Evolutionary conservation across 2,329 filamentous ascomycete genomes (phyloP).

Genomic region (Juglanconis oblonga): DNA sequence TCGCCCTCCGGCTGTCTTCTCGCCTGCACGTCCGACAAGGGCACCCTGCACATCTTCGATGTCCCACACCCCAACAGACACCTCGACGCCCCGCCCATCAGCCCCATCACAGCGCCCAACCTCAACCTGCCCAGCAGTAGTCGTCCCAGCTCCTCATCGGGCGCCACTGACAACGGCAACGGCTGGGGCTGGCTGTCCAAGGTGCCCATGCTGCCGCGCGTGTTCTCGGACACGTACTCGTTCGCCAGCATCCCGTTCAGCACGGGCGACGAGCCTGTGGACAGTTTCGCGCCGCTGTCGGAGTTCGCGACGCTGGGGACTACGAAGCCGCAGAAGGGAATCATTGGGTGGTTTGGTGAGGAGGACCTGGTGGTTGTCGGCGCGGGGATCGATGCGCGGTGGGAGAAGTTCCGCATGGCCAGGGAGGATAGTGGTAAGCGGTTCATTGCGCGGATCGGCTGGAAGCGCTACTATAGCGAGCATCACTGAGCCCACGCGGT

Average conservation of each 20-base stretch:
- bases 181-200: conserved; percentile 83
- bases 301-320: conserved; percentile 47
- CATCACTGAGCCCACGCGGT: background rate
- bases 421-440: conserved; percentile 66
- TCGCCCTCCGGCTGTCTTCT: conserved; percentile 77
- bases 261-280: conserved; percentile 62
- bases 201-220: conserved; percentile 77
- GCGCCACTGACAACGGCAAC: conserved; percentile 45
- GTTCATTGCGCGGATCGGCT: conserved; percentile 68
- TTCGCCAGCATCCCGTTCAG: conserved; percentile 80
- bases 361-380: conserved; percentile 72
- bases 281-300: conserved; percentile 38
- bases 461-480: conserved; percentile 68
- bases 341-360: conserved; percentile 81
- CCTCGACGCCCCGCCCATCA: conserved; percentile 17
- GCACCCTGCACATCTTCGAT: conserved; percentile 91
- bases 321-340: conserved; percentile 69
- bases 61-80: conserved; percentile 57
- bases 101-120: conserved; percentile 15
- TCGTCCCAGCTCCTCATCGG: conserved; percentile 12
- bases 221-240: conserved; percentile 88
- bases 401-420: conserved; percentile 82
- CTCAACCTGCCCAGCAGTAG: conserved; percentile 17
- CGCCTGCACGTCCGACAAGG: conserved; percentile 94
- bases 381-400: conserved; percentile 74